A percentile compares a stretch with the other conserved stretches of the same genome.
These are phyloP conservation scores for Leccinum sublutescens DNA, from an alignment of 768 basidiomycete genomes.

Conservation along the genomic window DNA sequence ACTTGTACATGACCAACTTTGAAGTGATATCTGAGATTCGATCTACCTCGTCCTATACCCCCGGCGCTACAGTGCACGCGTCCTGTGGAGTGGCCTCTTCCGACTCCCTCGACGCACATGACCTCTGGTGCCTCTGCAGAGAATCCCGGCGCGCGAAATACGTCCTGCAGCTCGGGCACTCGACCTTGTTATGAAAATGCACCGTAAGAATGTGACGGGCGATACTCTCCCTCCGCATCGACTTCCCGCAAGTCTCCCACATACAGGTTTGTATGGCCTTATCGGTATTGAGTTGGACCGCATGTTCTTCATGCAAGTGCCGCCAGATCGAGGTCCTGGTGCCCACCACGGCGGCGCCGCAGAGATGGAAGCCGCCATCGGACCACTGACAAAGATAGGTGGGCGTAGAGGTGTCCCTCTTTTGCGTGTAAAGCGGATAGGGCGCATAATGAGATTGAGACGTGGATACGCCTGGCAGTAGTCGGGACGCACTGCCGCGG, in stretches of 20 bases:
- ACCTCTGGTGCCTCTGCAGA: slow-evolving; percentile 22
- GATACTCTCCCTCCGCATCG: slow-evolving; percentile 28
- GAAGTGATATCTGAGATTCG: too few relatives aligned
- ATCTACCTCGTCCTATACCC: not conserved
- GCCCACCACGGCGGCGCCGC: not conserved
- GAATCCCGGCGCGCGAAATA: slow-evolving; percentile 27
- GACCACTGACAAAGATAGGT: slow-evolving; percentile 15
- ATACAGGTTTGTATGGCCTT: slow-evolving; percentile 8
- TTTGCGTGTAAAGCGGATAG: not conserved
- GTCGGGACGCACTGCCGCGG: not conserved
- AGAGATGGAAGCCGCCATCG: not conserved
- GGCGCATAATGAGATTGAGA: slow-evolving; percentile 1
- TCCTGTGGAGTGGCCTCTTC: not conserved
- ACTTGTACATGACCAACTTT: too few relatives aligned
- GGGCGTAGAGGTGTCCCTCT: not conserved
- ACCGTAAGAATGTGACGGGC: slow-evolving; percentile 25
- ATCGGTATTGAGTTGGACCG: slow-evolving; percentile 8
- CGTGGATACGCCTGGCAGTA: not conserved
- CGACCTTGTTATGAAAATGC: slow-evolving; percentile 21
- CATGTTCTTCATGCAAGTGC: slow-evolving; percentile 15
- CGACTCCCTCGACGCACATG: slow-evolving; percentile 2
- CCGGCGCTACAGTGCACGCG: not conserved
- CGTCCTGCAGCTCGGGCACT: slow-evolving; percentile 17
- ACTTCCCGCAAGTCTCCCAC: slow-evolving; percentile 18
- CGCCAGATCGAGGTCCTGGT: slow-evolving; percentile 12